Conservation (phyloP, 192 early-diverging fungal genomes). For the Pilobolus umbonatus region DNA sequence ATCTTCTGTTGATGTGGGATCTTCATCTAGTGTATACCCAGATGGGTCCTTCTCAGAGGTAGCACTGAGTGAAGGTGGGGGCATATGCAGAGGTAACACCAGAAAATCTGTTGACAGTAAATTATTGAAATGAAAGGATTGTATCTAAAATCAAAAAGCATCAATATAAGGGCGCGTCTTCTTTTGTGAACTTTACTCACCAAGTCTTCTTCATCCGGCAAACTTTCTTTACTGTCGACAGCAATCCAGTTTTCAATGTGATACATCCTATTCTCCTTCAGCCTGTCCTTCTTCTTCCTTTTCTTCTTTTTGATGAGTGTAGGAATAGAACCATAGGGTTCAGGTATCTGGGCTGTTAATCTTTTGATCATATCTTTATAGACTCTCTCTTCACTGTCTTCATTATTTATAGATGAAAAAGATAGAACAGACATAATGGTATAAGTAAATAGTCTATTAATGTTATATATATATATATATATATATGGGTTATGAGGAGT, state of each 20-base stretch:
- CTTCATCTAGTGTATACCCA: background rate
- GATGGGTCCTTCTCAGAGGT: background rate
- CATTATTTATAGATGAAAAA: background rate
- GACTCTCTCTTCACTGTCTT: background rate
- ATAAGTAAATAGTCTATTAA: background rate
- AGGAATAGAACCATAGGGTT: conserved; percentile 26
- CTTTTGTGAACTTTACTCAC: conserved; percentile 9
- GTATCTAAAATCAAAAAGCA: conserved; percentile 3
- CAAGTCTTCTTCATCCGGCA: conserved; percentile 30
- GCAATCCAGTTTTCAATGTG: conserved; percentile 30
- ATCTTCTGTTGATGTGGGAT: background rate
- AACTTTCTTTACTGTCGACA: conserved; percentile 29
- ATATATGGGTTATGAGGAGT: background rate
- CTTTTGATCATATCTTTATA: conserved; percentile 27
- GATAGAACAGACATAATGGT: background rate
- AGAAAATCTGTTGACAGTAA: conserved; percentile 27
- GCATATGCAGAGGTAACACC: conserved; percentile 30
- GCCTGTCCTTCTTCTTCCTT: conserved; percentile 5
- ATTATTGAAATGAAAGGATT: conserved; percentile 17
- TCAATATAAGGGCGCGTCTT: background rate
- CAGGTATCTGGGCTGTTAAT: conserved; percentile 19
- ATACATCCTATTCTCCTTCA: conserved; percentile 18
- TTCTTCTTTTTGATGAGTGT: conserved; percentile 14
- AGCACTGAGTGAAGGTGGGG: conserved; percentile 26
- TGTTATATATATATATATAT: no score